Conservation (phyloP, 192 early-diverging fungal genomes). For the Linderina pennispora region DNA sequence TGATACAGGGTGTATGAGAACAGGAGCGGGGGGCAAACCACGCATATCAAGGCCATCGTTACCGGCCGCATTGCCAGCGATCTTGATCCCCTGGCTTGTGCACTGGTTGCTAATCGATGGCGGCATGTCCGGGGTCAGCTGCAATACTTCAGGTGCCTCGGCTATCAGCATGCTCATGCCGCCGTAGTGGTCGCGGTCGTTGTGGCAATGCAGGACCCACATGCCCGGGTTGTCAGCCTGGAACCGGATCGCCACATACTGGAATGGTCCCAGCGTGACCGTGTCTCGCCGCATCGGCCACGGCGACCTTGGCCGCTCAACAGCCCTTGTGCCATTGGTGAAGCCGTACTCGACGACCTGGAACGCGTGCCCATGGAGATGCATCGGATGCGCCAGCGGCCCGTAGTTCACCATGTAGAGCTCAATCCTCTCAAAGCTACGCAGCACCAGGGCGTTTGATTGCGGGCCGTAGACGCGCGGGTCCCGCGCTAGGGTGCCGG, state of each 20-base stretch:
- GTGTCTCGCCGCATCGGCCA: slow-evolving; percentile 54
- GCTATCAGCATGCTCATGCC: slow-evolving; percentile 58
- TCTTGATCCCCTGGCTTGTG: slow-evolving; percentile 43
- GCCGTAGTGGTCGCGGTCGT: slow-evolving; percentile 39
- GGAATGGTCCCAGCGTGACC: slow-evolving; percentile 47
- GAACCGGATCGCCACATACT: slow-evolving; percentile 59
- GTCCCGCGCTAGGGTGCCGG: slow-evolving; percentile 38
- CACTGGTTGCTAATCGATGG: slow-evolving; percentile 50
- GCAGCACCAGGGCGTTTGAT: slow-evolving; percentile 49
- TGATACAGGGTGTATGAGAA: no score
- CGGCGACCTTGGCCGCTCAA: no score
- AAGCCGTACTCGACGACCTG: slow-evolving; percentile 35
- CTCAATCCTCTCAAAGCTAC: slow-evolving; percentile 51
- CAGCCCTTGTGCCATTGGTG: slow-evolving; percentile 40
- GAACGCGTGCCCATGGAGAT: slow-evolving; percentile 74
- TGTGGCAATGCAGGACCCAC: slow-evolving; percentile 77
- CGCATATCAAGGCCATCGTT: slow-evolving; percentile 53
- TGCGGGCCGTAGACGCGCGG: slow-evolving; percentile 50
- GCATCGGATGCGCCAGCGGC: slow-evolving; percentile 57
- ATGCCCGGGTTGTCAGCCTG: slow-evolving; percentile 68
- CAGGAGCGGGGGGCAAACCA: no score
- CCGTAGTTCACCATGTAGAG: slow-evolving; percentile 63
- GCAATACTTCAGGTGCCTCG: slow-evolving; percentile 53
- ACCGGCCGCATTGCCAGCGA: slow-evolving; percentile 61
- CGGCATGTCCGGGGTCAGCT: slow-evolving; percentile 40